These are phyloP conservation scores for Rhizopogon vinicolor DNA, from an alignment of 768 basidiomycete species.

Conservation along the genomic window DNA sequence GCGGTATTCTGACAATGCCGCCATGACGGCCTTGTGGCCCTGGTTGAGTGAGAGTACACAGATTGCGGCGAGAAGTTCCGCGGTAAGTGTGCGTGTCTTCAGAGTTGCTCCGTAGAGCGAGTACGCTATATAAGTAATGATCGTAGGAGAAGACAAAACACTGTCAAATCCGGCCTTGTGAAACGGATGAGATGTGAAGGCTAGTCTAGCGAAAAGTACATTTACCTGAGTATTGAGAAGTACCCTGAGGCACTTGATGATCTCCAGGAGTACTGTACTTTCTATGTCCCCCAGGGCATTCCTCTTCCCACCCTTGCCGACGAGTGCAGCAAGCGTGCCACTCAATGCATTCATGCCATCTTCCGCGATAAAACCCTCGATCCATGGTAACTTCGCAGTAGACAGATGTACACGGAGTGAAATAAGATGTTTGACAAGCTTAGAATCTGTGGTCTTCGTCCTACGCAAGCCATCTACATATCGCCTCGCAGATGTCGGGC, in stretches of 20 bases:
- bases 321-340: constrained; percentile 50
- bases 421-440: constrained; percentile 73
- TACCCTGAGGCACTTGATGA: constrained; percentile 75
- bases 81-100: constrained; percentile 64
- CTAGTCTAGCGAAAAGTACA: constrained; percentile 8
- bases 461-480: constrained; percentile 61
- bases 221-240: constrained; percentile 83
- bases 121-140: constrained; percentile 72
- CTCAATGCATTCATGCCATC: constrained; percentile 66
- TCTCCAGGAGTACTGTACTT: constrained; percentile 62
- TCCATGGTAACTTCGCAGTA: constrained; percentile 75
- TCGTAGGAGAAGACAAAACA: constrained; percentile 55
- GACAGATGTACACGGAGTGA: constrained; percentile 82
- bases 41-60: constrained; percentile 68
- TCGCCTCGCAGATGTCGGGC: constrained; percentile 47
- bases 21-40: constrained; percentile 70
- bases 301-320: constrained; percentile 64
- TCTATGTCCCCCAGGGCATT: constrained; percentile 61
- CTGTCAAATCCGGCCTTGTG: constrained; percentile 67
- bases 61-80: constrained; percentile 81
- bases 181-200: background rate
- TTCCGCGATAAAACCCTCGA: constrained; percentile 63
- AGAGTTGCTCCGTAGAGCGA: constrained; percentile 60
- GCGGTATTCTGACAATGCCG: constrained; percentile 78
- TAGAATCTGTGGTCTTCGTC: constrained; percentile 49